Evolutionary conservation across 2,329 filamentous ascomycete species (phyloP), one percentile per base, ranked within the genome.

Genomic region (Amylocarpus encephaloides): DNA sequence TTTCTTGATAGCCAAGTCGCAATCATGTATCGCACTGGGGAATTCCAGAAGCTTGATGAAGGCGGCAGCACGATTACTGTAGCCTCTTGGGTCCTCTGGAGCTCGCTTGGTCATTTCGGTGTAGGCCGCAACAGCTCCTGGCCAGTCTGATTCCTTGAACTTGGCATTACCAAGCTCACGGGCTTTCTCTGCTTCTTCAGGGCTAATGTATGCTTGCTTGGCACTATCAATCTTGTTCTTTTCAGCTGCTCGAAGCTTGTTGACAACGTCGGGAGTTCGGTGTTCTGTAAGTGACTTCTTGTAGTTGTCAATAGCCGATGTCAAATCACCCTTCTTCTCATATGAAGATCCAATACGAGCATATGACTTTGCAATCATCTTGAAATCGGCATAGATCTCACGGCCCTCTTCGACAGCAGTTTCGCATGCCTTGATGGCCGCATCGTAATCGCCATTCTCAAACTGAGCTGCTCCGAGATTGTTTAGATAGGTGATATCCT

Each of bases 401-500:
- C 93, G 88, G 49, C 93, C 93, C 69, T 97, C 86, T 60, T 94
- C 86, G 48, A 95, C 80, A 10, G 94, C 93, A 72, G 89, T 82
- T 62, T 87, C 83, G 73, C 93, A 98, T 13, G 84, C 74, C 62
- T 94, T 87, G 57, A 98, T 90, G 59, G 86, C 84, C 51, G 84
- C 86, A 64, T 94, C 80, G 68, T 88, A 95, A 67, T 97, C 93
- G 50, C 90, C 91, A 77, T 97, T 96, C 70, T 98, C 93, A 62
- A 91, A 97, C 64, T 94, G 82, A 53, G 92, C 93, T 3, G 93
- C 93, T 53, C 90, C 89, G 30, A 95, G 79, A 72, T 98, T 98
- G 75, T 94, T 98, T 53, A 97, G 78, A 72, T 98, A 98, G 13
- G 92, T 93, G 64, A 98, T 95, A 64, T 98, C 93, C 77, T 96